Evolutionary conservation across 192 early-diverging fungal species (phyloP), one percentile per base, ranked within the genome.

Genomic region (Entophlyctis luteolus): DNA sequence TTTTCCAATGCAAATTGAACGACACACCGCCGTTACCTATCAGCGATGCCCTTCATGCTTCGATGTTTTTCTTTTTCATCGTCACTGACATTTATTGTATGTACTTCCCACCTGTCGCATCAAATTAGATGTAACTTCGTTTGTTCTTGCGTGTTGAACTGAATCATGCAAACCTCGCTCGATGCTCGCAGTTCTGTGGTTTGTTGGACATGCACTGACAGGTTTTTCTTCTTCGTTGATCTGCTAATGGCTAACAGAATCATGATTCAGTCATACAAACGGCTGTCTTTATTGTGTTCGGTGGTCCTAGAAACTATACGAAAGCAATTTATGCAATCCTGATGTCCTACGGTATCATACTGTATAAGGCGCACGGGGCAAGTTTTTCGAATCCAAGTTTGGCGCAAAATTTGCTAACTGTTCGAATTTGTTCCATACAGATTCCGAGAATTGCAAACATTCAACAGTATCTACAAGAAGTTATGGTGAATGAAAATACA

Each of bases 341-440:
- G 20, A 34, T 90, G 25, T 84, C 81, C 46, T 92, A 89, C 72
- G 82, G 84, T 36, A 87, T 93, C 45, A 89, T 93, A 42, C 76
- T 91, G 57, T 89, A 87, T 75, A 91, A 90, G 71, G 80, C 85
- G 28, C 83, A 87, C 69, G 88, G 89, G 32, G 88, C 90, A 80
- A 84, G 84, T 81, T 16, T 3, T 25, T 65, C n/a, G n/a, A n/a
- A n/a, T n/a, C n/a, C n/a, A n/a, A n/a, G n/a, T n/a, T n/a, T 55
- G 18, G 16, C 57, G n/a, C n/a, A 45, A 45, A 10, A n/a, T 45
- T 45, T 45, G 42, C 42, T 10, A 10, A 10, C n/a, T 4, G 22
- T 34, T 67, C 39, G 5, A 63, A 27, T 76, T 56, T 4, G 60
- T 25, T 75, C 16, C 32, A 16, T 59, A 23, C 62, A 89, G 87